Evolutionary conservation across 768 basidiomycete species (phyloP), one percentile per base, ranked within the genome.

Genomic region (Amanita molliuscula): DNA sequence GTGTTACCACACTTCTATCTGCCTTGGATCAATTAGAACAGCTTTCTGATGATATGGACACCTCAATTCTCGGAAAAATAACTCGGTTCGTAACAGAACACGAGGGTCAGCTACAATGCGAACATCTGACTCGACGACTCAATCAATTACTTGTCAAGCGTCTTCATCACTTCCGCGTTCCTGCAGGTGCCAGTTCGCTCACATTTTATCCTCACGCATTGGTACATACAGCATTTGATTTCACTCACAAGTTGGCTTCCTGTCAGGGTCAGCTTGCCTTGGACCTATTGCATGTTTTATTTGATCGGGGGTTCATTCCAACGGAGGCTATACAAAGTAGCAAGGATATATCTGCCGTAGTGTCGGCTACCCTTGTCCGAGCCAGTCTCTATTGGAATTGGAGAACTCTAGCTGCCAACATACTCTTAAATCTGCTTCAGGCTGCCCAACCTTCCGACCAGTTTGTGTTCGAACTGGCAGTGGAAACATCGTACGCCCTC

Each of bases 371-470:
- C 10, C 59, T 82, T 29, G 67, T 76, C 8, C 71, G 72, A 40
- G 68, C 81, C 6, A 74, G 77, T 53, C 56, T 79, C 34, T 67
- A 74, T 54, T 82, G 77, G 76, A 65, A 72, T 36, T 82, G 77
- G 78, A 63, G 67, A 44, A 48, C 57, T 23, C 64, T 70, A 34
- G 77, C 76, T 1, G 58, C 68, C 10, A 56, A 50, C 6, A 61
- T 80, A 26, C 58, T 80, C 38, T 58, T 57, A 10, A 53, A 58
- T 23, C 51, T 67, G 4, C 55, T 72, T n/a, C 34, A 53, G 13
- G 46, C 49, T 4, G 28, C 50, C 1, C 16, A 50, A 28, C 11
- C 54, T 28, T 60, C 57, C 21, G 43, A 62, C 40, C 51, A 57
- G 47, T 48, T 54, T 26, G 55, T 71, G 34, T 57, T 63, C 38